These are phyloP conservation scores for Macrocystidia cucumis DNA, from an alignment of 1,284 basidiomycete species.

Conservation along the genomic window DNA sequence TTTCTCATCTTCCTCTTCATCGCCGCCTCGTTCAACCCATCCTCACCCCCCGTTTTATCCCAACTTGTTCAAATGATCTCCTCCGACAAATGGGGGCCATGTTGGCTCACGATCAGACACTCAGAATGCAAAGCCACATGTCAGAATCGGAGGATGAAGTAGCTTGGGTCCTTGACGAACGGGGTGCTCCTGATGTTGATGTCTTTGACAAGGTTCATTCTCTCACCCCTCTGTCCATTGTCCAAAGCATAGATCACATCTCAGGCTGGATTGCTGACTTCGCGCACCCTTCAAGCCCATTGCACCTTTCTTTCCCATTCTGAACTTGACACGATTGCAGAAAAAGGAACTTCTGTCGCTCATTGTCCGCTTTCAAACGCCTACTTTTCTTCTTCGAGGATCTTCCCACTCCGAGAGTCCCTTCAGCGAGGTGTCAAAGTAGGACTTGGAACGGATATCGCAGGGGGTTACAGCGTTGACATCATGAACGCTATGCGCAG, in stretches of 20 bases:
- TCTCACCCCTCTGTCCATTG: slow-evolving; percentile 1
- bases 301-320: slow-evolving; percentile 65
- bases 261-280: slow-evolving; percentile 52
- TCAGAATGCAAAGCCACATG: slow-evolving; percentile 69
- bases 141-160: slow-evolving; percentile 72
- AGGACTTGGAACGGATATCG: slow-evolving; percentile 79
- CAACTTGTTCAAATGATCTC: slow-evolving; percentile 67
- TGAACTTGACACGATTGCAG: slow-evolving; percentile 44
- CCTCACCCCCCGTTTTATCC: slow-evolving; percentile 79
- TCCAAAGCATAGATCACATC: slow-evolving; percentile 24
- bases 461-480: slow-evolving; percentile 75
- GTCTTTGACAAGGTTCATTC: slow-evolving; percentile 58
- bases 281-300: slow-evolving; percentile 72
- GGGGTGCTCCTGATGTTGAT: slow-evolving; percentile 61
- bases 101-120: slow-evolving; percentile 34
- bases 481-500: slow-evolving; percentile 75
- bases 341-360: slow-evolving; percentile 55
- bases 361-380: slow-evolving; percentile 83
- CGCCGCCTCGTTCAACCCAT: slow-evolving; percentile 63
- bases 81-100: slow-evolving; percentile 49
- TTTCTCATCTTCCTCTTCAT: slow-evolving; percentile 32
- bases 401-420: slow-evolving; percentile 71
- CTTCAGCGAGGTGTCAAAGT: slow-evolving; percentile 54
- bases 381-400: slow-evolving; percentile 74
- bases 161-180: slow-evolving; percentile 54